These are phyloP conservation scores for Macadamia tetraphylla DNA, from an alignment of 164 flowering plant species.

Conservation along the genomic window DNA sequence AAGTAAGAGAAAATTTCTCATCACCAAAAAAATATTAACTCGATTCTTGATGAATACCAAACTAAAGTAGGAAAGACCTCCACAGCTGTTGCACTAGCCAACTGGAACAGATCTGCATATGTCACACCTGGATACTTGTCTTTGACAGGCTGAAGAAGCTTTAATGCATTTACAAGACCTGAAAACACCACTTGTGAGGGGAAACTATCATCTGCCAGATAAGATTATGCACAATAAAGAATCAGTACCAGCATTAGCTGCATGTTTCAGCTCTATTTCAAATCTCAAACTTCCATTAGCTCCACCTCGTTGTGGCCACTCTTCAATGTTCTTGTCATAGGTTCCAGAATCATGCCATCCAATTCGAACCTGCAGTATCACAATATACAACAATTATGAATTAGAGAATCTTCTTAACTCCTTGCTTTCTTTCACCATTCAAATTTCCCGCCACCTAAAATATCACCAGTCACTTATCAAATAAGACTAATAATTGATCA, in stretches of 20 bases:
- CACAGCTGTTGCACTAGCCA: conserved; percentile 95
- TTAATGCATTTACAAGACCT: conserved; percentile 93
- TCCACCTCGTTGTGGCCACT: conserved; percentile 94
- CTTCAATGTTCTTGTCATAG: conserved; percentile 79
- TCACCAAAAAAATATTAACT: not conserved
- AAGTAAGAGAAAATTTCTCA: not conserved
- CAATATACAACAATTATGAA: not conserved
- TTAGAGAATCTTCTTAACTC: not conserved
- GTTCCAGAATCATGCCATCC: conserved; percentile 99
- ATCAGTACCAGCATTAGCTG: conserved; percentile 90
- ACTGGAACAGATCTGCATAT: conserved; percentile 91
- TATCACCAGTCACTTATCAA: not conserved
- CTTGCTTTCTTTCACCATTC: not conserved
- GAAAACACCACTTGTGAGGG: conserved; percentile 20
- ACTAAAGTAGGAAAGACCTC: conserved; percentile 48
- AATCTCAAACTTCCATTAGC: conserved; percentile 95
- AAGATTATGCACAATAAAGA: not conserved
- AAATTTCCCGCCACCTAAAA: not conserved
- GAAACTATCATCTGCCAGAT: conserved; percentile 1
- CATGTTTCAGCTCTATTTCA: conserved; percentile 88
- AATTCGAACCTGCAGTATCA: conserved; percentile 63
- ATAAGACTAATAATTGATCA: too few relatives aligned
- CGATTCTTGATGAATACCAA: not conserved
- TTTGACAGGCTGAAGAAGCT: conserved; percentile 85
- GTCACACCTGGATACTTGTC: conserved; percentile 80